Evolutionary conservation across 208 protist genomes (phyloP).

Genomic region (Crithidia sp.): DNA sequence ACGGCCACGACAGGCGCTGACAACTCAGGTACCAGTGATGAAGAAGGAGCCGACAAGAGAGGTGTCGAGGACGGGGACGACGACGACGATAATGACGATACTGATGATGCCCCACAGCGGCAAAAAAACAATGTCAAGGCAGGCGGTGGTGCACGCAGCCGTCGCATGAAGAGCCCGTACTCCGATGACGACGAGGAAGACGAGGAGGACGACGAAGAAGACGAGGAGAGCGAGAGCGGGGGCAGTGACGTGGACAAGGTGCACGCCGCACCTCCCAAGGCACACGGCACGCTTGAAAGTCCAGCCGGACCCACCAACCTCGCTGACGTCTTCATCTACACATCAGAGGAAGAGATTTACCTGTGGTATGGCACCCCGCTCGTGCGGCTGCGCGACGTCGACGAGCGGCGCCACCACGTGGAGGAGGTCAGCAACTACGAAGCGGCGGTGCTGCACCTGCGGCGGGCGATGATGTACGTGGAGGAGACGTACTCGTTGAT

Average conservation of each 20-base stretch:
- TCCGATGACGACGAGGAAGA: neutral
- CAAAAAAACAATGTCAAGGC: neutral
- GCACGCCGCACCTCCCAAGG: neutral
- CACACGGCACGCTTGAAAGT: slow-evolving; percentile 50
- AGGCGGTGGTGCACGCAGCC: neutral
- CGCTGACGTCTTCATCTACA: slow-evolving; percentile 44
- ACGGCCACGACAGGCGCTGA: neutral
- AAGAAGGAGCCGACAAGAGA: neutral
- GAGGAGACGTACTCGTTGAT: slow-evolving; percentile 86
- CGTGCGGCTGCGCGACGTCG: slow-evolving; percentile 46
- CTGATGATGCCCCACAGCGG: neutral
- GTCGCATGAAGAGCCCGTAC: neutral
- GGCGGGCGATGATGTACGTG: slow-evolving; percentile 85
- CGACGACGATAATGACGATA: neutral
- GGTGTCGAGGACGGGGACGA: slow-evolving; percentile 8
- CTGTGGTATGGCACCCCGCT: slow-evolving; percentile 78
- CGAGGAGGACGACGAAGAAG: slow-evolving; percentile 27
- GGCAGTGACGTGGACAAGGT: slow-evolving; percentile 2
- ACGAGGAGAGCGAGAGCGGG: slow-evolving; percentile 13
- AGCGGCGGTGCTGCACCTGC: slow-evolving; percentile 68
- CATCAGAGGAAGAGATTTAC: slow-evolving; percentile 65
- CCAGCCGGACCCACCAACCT: slow-evolving; percentile 11
- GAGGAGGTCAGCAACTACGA: slow-evolving; percentile 59
- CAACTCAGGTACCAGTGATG: slow-evolving; percentile 14
- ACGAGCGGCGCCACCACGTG: slow-evolving; percentile 45